Evolutionary conservation across 768 basidiomycete genomes (phyloP), one percentile per base, ranked within the genome.

Genomic region (Rhodotorula sphaerocarpa): DNA sequence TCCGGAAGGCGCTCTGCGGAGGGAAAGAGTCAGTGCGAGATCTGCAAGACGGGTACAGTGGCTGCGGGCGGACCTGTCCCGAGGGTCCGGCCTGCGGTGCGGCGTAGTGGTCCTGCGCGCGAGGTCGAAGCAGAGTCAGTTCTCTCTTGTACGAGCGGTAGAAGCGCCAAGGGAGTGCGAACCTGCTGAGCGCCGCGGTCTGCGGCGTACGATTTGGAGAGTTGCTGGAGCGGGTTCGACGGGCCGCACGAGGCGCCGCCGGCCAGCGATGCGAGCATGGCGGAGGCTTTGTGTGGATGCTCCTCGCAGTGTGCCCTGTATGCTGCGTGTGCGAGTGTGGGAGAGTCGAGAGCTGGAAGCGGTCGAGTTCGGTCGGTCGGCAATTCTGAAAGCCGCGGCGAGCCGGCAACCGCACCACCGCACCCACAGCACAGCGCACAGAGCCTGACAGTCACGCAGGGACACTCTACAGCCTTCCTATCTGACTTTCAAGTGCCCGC

Each of bases 191-290:
- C 72, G 14, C 86, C 87, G 70, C 87, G 80, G 73, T 91, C 89
- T 47, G 81, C 79, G 67, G 88, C 87, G 65, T 90, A 85, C 48
- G 81, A 79, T 72, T 90, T 91, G 0, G 86, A 80, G 9, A 93
- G 81, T 21, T 80, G 82, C 71, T 88, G 87, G 23, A 93, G 75
- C 16, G 88, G 83, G 74, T 90, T 93, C 1, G 82, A 81, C 10
- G 90, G 89, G 1, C 90, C 90, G 68, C 90, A 93, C 47, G 90
- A 88, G 2, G 87, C 79, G 45, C 83, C 84, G 50, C 81, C 82
- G 27, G 84, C 80, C 25, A 92, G 84, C 80, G 87, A 81, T 52
- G 88, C 85, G 33, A 91, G 79, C 44, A 58, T 58, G 2, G 30
- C n/a, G 15, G 15, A n/a, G n/a, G n/a, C n/a, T n/a, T n/a, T 39